Percentiles rank a stretch among this genome's conserved stretches.
Conservation (phyloP, 768 basidiomycete species). For the Rhizopogon sp. region DNA sequence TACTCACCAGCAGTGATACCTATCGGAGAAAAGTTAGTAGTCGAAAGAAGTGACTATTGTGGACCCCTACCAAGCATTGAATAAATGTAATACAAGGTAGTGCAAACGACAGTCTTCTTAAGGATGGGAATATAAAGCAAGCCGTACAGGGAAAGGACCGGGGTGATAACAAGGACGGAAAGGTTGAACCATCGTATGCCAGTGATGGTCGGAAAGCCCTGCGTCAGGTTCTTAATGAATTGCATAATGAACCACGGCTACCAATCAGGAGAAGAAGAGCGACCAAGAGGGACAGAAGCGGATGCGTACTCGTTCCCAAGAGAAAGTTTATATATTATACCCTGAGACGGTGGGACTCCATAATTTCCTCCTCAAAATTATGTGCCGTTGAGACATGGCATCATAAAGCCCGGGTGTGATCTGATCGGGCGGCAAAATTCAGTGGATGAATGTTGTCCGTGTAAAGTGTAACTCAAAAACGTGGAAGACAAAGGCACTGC, state of each 20-base stretch:
- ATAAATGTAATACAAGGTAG: slow-evolving; percentile 71
- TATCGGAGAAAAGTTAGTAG: slow-evolving; percentile 14
- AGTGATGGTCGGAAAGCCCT: slow-evolving; percentile 41
- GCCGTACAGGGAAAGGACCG: slow-evolving; percentile 68
- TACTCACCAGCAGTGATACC: slow-evolving; percentile 46
- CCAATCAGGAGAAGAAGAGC: neutral
- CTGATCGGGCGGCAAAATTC: neutral
- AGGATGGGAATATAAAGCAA: slow-evolving; percentile 41
- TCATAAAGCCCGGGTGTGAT: neutral
- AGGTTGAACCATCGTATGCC: slow-evolving; percentile 79
- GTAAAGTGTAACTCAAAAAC: neutral
- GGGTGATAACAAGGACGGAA: slow-evolving; percentile 62
- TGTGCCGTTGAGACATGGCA: neutral
- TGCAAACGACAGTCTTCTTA: slow-evolving; percentile 54
- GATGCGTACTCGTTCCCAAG: slow-evolving; percentile 9
- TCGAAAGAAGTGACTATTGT: slow-evolving; percentile 6
- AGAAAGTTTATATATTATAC: slow-evolving; percentile 23
- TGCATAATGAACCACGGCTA: slow-evolving; percentile 8
- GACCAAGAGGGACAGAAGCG: slow-evolving; percentile 4
- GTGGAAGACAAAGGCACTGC: slow-evolving; percentile 1
- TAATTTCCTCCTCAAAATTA: neutral
- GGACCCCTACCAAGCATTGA: slow-evolving; percentile 70
- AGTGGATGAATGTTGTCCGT: neutral
- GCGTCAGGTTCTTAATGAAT: slow-evolving; percentile 12
- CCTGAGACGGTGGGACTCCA: slow-evolving; percentile 12